Evolutionary conservation across 192 early-diverging fungal species (phyloP).

Genomic region (Coemansia sp.): DNA sequence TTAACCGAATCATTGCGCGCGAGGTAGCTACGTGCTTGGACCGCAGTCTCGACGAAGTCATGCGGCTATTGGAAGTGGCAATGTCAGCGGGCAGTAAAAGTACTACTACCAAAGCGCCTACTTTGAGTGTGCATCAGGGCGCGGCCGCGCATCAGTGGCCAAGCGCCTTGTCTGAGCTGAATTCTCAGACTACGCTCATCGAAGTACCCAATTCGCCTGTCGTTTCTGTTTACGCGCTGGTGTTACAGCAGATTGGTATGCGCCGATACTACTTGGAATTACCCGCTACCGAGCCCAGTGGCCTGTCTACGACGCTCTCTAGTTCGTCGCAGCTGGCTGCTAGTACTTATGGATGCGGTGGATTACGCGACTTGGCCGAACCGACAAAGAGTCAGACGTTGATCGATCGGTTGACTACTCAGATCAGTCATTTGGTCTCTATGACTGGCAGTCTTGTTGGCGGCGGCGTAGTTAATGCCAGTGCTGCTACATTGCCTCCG

Average conservation of each 20-base stretch:
- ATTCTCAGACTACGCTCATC: conserved; percentile 11
- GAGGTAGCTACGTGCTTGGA: conserved; percentile 50
- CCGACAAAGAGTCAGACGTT: conserved; percentile 14
- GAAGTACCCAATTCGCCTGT: conserved; percentile 56
- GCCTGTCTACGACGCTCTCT: conserved; percentile 13
- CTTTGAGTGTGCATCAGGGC: neutral
- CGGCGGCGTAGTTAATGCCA: neutral
- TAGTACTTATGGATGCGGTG: conserved; percentile 1
- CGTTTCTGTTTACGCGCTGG: conserved; percentile 53
- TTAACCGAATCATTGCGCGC: conserved; percentile 28
- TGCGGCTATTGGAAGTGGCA: conserved; percentile 27
- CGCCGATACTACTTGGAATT: conserved; percentile 48
- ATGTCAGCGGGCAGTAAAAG: conserved; percentile 24
- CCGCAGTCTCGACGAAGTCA: conserved; percentile 38
- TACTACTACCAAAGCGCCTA: neutral
- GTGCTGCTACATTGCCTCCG: neutral
- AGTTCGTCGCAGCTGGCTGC: conserved; percentile 23
- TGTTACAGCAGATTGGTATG: conserved; percentile 52
- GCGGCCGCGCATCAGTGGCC: conserved; percentile 31
- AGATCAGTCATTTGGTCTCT: conserved; percentile 15
- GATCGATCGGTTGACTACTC: conserved; percentile 21
- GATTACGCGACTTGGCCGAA: conserved; percentile 2
- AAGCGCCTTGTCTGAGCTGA: conserved; percentile 5
- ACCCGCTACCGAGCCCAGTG: conserved; percentile 8
- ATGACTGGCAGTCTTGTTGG: conserved; percentile 10